Base-by-base conservation (phyloP, 2,329 filamentous ascomycete genomes). In the Teratosphaeria viscida region DNA sequence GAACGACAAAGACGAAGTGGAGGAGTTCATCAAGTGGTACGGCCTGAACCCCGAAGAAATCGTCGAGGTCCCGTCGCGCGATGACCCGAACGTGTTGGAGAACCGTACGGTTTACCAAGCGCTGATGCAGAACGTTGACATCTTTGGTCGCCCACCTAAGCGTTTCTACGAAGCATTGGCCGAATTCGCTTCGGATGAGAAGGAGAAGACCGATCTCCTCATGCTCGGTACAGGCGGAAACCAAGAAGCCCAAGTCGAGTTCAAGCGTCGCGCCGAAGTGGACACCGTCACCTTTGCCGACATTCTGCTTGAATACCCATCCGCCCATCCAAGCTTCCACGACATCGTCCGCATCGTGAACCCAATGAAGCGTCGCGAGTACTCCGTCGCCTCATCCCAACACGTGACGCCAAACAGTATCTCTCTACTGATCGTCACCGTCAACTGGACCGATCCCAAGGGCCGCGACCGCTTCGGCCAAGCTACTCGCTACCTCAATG, bases 371-470 rank as follows among this genome's bases (percentile, higher is more conserved):
- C 89, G 94, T 62, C 85, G 94, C 69, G 94, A 99, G 77, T 99
- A 99, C 82, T 96, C 90, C n/a, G 97, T 99, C 67, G 94, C 94
- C 23, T 97, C 94, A 2, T 94, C 91, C 59, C 94, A 99, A 77
- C 90, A 92, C 68, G 92, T 97, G 49, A 92, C 90, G 0, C 92
- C 94, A 23, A 92, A 80, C 71, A 86, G 84, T n/a, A 91, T 99
- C 60, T 84, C 92, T 8, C 85, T 99, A 64, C 94, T 97, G 85
- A 95, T 99, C 70, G 94, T 99, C 62, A 95, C 94, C 3, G 94
- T 99, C 69, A 86, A 90, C 79, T 99, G 94, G 94, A 86, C 92
- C 65, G 92, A 97, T 75, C 82, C 88, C 65, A 83, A 84, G 69
- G 92, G 92, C 70, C 90, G 92, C 71, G 88, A 89, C 68, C 91